Percentiles rank a stretch among this genome's conserved stretches.
phyloP scores from a whole-genome alignment of 305 asterid genomes.

The Withania somnifera region DNA sequence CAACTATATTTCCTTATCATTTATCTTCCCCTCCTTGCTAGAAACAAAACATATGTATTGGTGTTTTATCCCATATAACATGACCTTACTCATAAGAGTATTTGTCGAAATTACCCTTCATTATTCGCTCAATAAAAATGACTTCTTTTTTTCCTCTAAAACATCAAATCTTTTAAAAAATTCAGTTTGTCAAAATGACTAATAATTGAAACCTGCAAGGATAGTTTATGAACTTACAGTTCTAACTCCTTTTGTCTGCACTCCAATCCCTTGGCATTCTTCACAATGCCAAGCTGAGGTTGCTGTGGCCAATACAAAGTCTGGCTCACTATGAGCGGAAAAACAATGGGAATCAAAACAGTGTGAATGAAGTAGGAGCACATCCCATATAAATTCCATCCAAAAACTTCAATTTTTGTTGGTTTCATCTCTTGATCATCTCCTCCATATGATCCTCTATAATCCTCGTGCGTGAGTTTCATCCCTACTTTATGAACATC shows the following conservation, averaged over 20 bases:
- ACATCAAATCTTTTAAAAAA: too few species aligned
- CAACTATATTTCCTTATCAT: neutral
- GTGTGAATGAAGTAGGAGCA: conserved; percentile 77
- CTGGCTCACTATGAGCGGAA: conserved; percentile 73
- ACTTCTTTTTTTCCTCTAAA: neutral
- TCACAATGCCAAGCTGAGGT: conserved; percentile 23
- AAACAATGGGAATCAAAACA: conserved; percentile 63
- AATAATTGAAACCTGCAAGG: neutral
- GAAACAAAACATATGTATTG: neutral
- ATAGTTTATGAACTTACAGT: conserved; percentile 30
- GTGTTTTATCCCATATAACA: neutral
- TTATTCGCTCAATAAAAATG: neutral
- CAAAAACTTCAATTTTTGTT: conserved; percentile 40
- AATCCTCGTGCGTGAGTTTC: conserved; percentile 15
- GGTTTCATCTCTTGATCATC: conserved; percentile 42
- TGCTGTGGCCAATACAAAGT: conserved; percentile 40
- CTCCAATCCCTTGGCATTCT: conserved; percentile 15
- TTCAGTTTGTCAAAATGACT: neutral
- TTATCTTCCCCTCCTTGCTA: neutral
- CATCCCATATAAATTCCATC: conserved; percentile 67
- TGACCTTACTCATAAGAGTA: neutral
- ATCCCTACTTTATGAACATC: conserved; percentile 24
- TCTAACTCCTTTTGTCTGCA: conserved; percentile 44
- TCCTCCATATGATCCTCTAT: conserved; percentile 18
- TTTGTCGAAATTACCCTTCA: neutral